A percentile compares a stretch with the other conserved stretches of the same genome.
Conservation (phyloP, 139 green algal species). For the Micromonas commoda region DNA sequence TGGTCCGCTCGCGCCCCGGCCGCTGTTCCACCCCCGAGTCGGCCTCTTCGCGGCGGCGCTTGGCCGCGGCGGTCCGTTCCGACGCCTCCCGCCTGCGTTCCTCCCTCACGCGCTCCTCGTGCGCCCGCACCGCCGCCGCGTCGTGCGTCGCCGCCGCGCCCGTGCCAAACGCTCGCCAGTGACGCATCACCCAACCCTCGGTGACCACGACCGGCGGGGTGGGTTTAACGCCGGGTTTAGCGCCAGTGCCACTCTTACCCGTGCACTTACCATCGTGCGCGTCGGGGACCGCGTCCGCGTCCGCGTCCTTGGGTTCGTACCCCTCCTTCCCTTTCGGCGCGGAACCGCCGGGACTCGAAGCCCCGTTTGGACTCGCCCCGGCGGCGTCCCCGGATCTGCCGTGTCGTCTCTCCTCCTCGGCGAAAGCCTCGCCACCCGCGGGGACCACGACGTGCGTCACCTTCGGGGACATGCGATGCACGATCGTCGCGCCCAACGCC, state of each 20-base stretch:
- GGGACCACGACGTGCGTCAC: constrained; percentile 18
- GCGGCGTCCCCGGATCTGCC: neutral
- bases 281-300: neutral
- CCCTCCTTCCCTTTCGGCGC: neutral
- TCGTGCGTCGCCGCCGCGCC: neutral
- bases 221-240: too few relatives aligned
- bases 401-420: neutral
- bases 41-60: neutral
- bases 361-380: neutral
- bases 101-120: neutral
- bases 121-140: neutral
- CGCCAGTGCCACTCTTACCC: too few relatives aligned
- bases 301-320: neutral
- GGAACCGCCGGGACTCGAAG: neutral
- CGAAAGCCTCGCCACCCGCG: neutral
- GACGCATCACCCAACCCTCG: constrained; percentile 23
- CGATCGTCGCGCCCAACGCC: neutral
- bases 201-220: neutral
- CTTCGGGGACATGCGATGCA: neutral
- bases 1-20: too few relatives aligned
- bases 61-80: neutral
- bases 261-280: too few relatives aligned
- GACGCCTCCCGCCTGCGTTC: neutral
- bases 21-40: too few relatives aligned
- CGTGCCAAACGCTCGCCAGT: neutral